Evolutionary conservation across 306 rosid genomes (phyloP).

Genomic region (Vigna reflexopilosa): DNA sequence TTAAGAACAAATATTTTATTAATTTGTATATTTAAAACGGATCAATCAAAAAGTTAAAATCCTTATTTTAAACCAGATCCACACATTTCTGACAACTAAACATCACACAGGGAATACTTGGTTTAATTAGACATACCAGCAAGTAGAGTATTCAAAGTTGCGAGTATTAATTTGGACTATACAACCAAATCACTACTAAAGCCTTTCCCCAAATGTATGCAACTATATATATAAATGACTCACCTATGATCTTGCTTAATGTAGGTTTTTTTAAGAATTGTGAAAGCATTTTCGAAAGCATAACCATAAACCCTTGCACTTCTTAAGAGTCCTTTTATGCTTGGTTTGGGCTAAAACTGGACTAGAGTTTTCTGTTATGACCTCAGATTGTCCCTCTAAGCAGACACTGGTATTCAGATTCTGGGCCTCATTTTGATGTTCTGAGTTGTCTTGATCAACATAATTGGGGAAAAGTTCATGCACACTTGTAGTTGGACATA

Average conservation of each 20-base stretch:
- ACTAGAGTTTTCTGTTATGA: not conserved
- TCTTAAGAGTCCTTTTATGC: not conserved
- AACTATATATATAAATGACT: no score
- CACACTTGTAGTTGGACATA: not conserved
- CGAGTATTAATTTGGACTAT: not conserved
- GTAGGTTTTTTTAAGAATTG: not conserved
- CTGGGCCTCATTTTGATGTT: not conserved
- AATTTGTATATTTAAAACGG: no score
- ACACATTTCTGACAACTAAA: no score
- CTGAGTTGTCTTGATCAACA: not conserved
- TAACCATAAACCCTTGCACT: not conserved
- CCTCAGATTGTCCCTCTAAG: not conserved
- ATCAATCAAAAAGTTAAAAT: no score
- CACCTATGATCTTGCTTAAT: not conserved
- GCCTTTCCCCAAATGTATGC: not conserved
- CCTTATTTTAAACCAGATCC: no score
- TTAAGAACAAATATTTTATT: no score
- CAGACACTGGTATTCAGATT: not conserved
- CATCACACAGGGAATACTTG: not conserved
- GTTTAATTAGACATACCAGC: not conserved
- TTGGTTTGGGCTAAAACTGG: not conserved
- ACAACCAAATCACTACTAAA: not conserved
- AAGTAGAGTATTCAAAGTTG: not conserved
- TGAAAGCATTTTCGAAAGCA: not conserved
- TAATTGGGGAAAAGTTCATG: not conserved